Conservation (phyloP, 192 early-diverging fungal species). For the Coemansia sp. region DNA sequence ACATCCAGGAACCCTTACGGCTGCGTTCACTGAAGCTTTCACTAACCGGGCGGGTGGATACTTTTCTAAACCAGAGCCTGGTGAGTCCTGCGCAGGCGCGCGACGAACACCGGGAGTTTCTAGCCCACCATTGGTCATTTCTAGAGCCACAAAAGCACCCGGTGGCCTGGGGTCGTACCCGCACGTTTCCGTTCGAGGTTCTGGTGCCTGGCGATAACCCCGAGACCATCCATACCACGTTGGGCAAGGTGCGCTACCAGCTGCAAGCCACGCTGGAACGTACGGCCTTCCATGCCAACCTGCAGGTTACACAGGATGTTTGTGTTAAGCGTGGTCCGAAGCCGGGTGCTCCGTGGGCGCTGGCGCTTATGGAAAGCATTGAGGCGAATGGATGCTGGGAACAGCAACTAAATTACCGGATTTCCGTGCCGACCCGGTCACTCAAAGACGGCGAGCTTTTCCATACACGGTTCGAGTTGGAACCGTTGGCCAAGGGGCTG, state of each 20-base stretch:
- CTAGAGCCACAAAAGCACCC: slow-evolving; percentile 33
- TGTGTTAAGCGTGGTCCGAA: slow-evolving; percentile 47
- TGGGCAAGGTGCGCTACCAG: slow-evolving; percentile 47
- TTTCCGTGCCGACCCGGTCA: slow-evolving; percentile 51
- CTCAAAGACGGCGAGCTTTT: slow-evolving; percentile 52
- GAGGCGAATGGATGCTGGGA: slow-evolving; percentile 47
- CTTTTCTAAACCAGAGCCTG: slow-evolving; percentile 43
- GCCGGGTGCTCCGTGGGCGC: slow-evolving; percentile 44
- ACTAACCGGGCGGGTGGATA: slow-evolving; percentile 48
- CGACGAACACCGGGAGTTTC: slow-evolving; percentile 42
- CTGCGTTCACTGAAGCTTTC: slow-evolving; percentile 46
- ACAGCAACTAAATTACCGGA: slow-evolving; percentile 52
- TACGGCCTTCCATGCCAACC: slow-evolving; percentile 50
- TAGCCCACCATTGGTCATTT: slow-evolving; percentile 52
- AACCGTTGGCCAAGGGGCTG: slow-evolving; percentile 39
- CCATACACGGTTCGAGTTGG: slow-evolving; percentile 40
- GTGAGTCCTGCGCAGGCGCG: slow-evolving; percentile 12
- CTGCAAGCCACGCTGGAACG: slow-evolving; percentile 53
- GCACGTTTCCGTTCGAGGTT: slow-evolving; percentile 52
- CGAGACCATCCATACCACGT: slow-evolving; percentile 50
- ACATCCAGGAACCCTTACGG: slow-evolving; percentile 43
- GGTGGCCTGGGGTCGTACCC: slow-evolving; percentile 21
- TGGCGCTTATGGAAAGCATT: slow-evolving; percentile 46
- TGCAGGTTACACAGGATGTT: slow-evolving; percentile 15
- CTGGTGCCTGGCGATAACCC: slow-evolving; percentile 53